Conservation (phyloP, 148 eudicot species). For the Rhododendron griersonianum region DNA sequence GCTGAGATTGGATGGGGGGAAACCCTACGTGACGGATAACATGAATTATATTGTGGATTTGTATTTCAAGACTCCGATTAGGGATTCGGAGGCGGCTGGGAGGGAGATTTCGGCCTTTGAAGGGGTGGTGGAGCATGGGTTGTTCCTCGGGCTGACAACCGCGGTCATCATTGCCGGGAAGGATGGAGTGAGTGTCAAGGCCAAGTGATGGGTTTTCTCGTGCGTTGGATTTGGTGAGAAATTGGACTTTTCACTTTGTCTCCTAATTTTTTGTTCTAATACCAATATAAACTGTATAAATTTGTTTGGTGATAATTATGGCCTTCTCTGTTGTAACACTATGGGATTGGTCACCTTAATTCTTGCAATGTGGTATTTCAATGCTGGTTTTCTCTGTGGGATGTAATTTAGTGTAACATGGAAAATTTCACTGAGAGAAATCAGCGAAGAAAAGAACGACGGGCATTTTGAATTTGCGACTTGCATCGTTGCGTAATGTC, state of each 20-base stretch:
- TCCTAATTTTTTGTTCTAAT: background rate
- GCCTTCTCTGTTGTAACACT: background rate
- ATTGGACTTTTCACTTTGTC: background rate
- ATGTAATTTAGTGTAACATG: background rate
- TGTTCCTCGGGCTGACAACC: constrained; percentile 78
- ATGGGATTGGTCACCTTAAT: background rate
- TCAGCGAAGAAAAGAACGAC: background rate
- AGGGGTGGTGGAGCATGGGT: constrained; percentile 96
- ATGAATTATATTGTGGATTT: constrained; percentile 86
- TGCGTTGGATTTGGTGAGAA: constrained; percentile 12
- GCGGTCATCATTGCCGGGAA: constrained; percentile 88
- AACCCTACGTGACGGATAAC: constrained; percentile 93
- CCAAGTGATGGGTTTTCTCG: constrained; percentile 40
- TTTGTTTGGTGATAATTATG: background rate
- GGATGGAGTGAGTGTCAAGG: constrained; percentile 66
- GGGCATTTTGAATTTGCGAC: background rate
- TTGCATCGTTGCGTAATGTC: background rate
- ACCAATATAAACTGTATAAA: background rate
- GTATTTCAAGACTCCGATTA: constrained; percentile 81
- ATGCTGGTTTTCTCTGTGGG: background rate
- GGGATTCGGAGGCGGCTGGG: constrained; percentile 67
- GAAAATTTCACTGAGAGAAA: background rate
- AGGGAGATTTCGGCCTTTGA: constrained; percentile 65
- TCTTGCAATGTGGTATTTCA: background rate
- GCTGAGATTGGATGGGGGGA: constrained; percentile 70